Evolutionary conservation across 495 filamentous ascomycete genomes (phyloP), one percentile per base, ranked within the genome.

Genomic region (Penicillium paxilli): DNA sequence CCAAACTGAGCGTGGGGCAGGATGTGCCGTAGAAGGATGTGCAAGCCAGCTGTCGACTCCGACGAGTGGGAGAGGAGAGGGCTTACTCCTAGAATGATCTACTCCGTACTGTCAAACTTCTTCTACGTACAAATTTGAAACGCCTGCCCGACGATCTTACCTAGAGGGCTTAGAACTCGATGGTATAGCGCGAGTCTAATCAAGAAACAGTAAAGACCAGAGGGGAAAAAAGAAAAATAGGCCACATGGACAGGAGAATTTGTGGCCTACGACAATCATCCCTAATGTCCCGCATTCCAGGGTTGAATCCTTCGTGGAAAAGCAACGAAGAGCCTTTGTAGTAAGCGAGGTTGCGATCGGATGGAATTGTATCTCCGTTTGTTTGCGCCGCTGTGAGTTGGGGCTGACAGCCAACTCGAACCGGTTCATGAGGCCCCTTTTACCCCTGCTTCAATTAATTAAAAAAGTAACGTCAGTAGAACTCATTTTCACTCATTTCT

Each of bases 181-280:
- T 22, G 23, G 14, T 42, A 16, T 38, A 38, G 35, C 35, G 35
- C n/a, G n/a, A n/a, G n/a, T n/a, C n/a, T n/a, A n/a, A n/a, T n/a
- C n/a, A n/a, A n/a, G n/a, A n/a, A n/a, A n/a, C n/a, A n/a, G n/a
- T n/a, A n/a, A n/a, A n/a, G n/a, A n/a, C 8, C 22, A 14, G n/a
- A 46, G 28, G 28, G 28, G n/a, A 23, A 42, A 23, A 42, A 42
- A 21, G 10, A 16, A 46, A 30, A 30, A 46, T 14, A 26, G 44
- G 44, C 49, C 55, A 52, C 55, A 57, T 57, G 55, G 55, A 48
- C 55, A 49, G 55, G 50, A 44, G 38, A 38, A 52, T 51, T 41
- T 5, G 9, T 32, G 19, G 24, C 42, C 41, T 47, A 51, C 41
- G 14, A 47, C 16, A 44, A 21, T 40, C 30, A 32, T 22, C 44